Percentiles rank a stretch among this genome's conserved stretches.
Conservation (phyloP, 768 basidiomycete genomes). For the Cystofilobasidium capitatum region DNA sequence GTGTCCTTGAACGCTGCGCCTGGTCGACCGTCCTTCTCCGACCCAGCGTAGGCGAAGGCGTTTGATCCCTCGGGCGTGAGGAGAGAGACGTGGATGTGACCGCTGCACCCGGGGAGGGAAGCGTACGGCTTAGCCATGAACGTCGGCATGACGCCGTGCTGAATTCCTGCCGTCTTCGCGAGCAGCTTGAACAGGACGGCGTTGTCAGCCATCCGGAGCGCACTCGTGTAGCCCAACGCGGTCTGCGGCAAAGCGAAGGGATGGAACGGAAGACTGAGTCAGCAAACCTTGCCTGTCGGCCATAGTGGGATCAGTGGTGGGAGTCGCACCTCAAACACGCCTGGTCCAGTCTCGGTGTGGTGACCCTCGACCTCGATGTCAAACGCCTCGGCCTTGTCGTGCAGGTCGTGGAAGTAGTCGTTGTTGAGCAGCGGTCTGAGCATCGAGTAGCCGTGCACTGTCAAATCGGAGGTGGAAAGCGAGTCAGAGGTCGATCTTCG, state of each 20-base stretch:
- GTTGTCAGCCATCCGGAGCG: conserved; percentile 39
- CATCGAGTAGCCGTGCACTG: conserved; percentile 96
- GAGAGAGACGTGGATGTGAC: conserved; percentile 83
- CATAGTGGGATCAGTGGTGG: neutral
- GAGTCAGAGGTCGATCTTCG: neutral
- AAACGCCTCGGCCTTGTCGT: conserved; percentile 57
- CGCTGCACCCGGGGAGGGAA: conserved; percentile 9
- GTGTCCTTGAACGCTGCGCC: conserved; percentile 71
- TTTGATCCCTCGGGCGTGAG: conserved; percentile 59
- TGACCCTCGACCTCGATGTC: conserved; percentile 76
- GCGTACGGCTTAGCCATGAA: conserved; percentile 99
- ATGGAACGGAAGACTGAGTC: too few relatives aligned
- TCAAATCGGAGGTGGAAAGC: neutral
- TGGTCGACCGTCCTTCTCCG: conserved; percentile 54
- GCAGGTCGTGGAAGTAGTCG: conserved; percentile 79
- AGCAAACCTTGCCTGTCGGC: too few relatives aligned
- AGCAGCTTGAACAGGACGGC: conserved; percentile 85
- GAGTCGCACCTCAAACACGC: conserved; percentile 35
- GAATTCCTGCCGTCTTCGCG: conserved; percentile 85
- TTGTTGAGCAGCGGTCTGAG: conserved; percentile 57
- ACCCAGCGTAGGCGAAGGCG: conserved; percentile 62
- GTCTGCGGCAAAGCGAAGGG: conserved; percentile 24
- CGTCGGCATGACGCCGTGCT: conserved; percentile 76
- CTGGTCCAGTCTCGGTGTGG: conserved; percentile 45
- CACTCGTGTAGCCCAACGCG: conserved; percentile 39